A percentile compares a stretch with the other conserved stretches of the same genome.
These are phyloP conservation scores for Delphinella strobiligena DNA, from an alignment of 2,329 filamentous ascomycete species.

Conservation along the genomic window DNA sequence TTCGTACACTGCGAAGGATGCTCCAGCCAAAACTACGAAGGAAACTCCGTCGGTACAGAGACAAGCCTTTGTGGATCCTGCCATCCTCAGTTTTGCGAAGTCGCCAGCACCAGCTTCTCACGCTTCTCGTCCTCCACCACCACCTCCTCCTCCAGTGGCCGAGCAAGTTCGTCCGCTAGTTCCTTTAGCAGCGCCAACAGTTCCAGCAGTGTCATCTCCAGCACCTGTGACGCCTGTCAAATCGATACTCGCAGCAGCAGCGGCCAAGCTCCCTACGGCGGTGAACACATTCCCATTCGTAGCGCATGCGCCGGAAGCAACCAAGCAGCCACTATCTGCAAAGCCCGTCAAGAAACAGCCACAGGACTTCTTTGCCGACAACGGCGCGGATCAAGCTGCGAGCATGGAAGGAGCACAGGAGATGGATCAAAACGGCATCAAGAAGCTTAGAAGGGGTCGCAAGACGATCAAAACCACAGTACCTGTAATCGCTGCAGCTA, in stretches of 20 bases:
- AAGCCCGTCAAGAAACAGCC: neutral
- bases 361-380: neutral
- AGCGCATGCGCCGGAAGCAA: conserved; percentile 18
- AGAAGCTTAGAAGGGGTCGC: conserved; percentile 34
- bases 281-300: conserved; percentile 23
- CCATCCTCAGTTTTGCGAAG: conserved; percentile 58
- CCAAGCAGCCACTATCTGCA: conserved; percentile 7
- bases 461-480: conserved; percentile 1
- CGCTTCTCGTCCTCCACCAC: conserved; percentile 10
- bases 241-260: conserved; percentile 22
- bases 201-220: too few species aligned
- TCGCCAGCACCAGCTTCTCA: conserved; percentile 17
- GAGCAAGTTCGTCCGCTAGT: conserved; percentile 2
- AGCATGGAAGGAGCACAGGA: conserved; percentile 5
- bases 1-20: conserved; percentile 3
- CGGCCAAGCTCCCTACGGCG: conserved; percentile 23
- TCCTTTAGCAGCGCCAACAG: too few species aligned
- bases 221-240: conserved; percentile 26
- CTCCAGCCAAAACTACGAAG: conserved; percentile 11
- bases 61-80: conserved; percentile 58
- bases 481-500: conserved; percentile 12
- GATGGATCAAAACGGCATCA: conserved; percentile 13
- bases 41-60: conserved; percentile 6
- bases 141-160: conserved; percentile 7
- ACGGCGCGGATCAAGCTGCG: conserved; percentile 1